A percentile compares a stretch with the other conserved stretches of the same genome.
Conservation (phyloP, 139 green algal species). For the Coelastrella sp. region DNA sequence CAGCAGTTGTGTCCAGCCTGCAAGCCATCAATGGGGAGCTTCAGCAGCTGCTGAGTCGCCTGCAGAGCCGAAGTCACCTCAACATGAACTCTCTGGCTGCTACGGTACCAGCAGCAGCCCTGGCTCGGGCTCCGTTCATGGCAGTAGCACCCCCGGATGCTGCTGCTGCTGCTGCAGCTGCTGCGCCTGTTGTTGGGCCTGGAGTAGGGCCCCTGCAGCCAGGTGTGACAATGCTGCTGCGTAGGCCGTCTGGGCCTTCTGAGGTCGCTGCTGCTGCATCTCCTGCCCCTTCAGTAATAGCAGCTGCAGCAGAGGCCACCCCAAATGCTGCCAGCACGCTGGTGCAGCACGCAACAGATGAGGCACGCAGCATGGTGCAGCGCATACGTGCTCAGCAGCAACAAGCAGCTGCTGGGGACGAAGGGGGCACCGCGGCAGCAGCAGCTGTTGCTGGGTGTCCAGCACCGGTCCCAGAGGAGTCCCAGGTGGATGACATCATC, state of each 20-base stretch:
- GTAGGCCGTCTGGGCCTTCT: neutral
- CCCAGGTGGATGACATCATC: slow-evolving; percentile 52
- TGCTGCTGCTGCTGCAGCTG: slow-evolving; percentile 20
- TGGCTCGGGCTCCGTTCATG: neutral
- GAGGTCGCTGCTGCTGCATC: neutral
- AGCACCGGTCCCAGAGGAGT: slow-evolving; percentile 30
- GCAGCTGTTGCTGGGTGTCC: neutral
- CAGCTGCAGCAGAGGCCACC: neutral
- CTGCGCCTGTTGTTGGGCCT: neutral
- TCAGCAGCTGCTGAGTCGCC: slow-evolving; percentile 45
- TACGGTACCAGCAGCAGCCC: slow-evolving; percentile 4
- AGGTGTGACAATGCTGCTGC: neutral
- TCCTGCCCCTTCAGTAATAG: neutral
- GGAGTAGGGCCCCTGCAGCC: neutral
- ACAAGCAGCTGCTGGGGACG: neutral
- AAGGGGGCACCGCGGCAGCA: neutral
- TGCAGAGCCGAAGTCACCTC: slow-evolving; percentile 51
- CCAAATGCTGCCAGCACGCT: neutral
- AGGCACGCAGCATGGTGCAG: slow-evolving; percentile 43
- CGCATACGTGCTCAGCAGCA: slow-evolving; percentile 12
- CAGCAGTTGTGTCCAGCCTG: slow-evolving; percentile 60
- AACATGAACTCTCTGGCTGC: neutral
- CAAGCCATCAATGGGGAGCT: slow-evolving; percentile 59
- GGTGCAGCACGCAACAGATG: slow-evolving; percentile 1
- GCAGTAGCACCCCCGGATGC: slow-evolving; percentile 7